Percentiles rank a stretch among this genome's conserved stretches.
phyloP scores from a whole-genome alignment of 2,329 filamentous ascomycete species.

The Neobulgaria alba region DNA sequence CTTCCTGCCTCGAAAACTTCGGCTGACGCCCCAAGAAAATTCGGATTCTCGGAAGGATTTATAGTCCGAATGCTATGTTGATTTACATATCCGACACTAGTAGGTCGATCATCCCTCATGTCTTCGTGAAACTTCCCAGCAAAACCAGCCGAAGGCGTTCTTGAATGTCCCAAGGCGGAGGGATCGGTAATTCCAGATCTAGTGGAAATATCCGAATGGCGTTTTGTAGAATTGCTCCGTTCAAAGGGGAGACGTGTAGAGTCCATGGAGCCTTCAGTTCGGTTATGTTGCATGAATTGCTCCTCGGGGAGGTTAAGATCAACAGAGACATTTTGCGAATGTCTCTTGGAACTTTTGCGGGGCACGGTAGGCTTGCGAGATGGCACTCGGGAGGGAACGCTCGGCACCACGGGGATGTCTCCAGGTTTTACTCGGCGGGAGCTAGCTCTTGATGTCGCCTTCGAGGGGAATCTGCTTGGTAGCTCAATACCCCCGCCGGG shows the following conservation, averaged over 20 bases:
- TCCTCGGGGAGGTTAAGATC: slow-evolving; percentile 13
- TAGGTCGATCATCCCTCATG: slow-evolving; percentile 38
- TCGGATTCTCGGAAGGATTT: slow-evolving; percentile 39
- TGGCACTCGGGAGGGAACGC: slow-evolving; percentile 9
- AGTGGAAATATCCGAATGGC: slow-evolving; percentile 41
- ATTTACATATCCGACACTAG: slow-evolving; percentile 48
- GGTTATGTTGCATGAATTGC: slow-evolving; percentile 12
- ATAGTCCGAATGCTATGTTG: slow-evolving; percentile 49
- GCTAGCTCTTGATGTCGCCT: slow-evolving; percentile 37
- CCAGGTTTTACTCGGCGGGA: slow-evolving; percentile 9
- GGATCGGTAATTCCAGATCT: slow-evolving; percentile 41
- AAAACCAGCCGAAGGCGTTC: slow-evolving; percentile 15
- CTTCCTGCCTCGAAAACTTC: slow-evolving; percentile 42
- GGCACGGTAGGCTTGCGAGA: slow-evolving; percentile 42
- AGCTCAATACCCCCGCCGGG: slow-evolving; percentile 32
- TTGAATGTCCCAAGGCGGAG: slow-evolving; percentile 37
- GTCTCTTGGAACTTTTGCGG: slow-evolving; percentile 62
- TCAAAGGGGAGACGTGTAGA: slow-evolving; percentile 45
- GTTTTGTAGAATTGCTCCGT: slow-evolving; percentile 43
- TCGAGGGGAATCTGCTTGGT: slow-evolving; percentile 55
- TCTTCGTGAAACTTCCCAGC: slow-evolving; percentile 27
- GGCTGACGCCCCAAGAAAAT: slow-evolving; percentile 45
- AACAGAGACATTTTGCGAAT: slow-evolving; percentile 22
- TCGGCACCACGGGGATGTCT: slow-evolving; percentile 34
- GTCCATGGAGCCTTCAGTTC: slow-evolving; percentile 19